These are phyloP conservation scores for Phytophthora brassicae DNA, from an alignment of 352 stramenopile species.

Conservation along the genomic window DNA sequence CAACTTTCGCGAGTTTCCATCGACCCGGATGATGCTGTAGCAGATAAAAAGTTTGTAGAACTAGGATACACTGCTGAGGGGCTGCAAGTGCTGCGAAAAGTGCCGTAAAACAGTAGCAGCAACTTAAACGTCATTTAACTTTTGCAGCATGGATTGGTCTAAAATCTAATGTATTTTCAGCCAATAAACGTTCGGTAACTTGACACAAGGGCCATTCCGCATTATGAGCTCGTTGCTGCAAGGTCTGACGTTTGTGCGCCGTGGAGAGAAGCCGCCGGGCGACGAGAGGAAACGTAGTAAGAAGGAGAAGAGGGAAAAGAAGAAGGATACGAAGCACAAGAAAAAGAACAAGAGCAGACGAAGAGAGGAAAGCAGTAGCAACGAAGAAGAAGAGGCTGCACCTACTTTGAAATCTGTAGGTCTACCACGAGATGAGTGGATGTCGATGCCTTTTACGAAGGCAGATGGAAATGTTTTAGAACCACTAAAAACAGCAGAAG, in stretches of 20 bases:
- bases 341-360: slow-evolving; percentile 34
- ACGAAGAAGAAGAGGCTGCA: slow-evolving; percentile 9
- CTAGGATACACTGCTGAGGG: slow-evolving; percentile 45
- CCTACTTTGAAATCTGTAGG: background rate
- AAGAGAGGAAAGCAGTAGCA: slow-evolving; percentile 15
- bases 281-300: slow-evolving; percentile 45
- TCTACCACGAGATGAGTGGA: slow-evolving; percentile 76
- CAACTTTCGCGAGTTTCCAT: slow-evolving; percentile 42
- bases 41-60: slow-evolving; percentile 46
- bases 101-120: slow-evolving; percentile 26
- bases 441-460: slow-evolving; percentile 73
- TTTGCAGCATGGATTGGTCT: background rate
- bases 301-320: slow-evolving; percentile 36
- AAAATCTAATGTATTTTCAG: slow-evolving; percentile 9
- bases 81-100: slow-evolving; percentile 63
- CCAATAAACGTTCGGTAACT: slow-evolving; percentile 20
- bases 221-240: slow-evolving; percentile 58
- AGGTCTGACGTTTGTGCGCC: slow-evolving; percentile 68
- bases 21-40: slow-evolving; percentile 40
- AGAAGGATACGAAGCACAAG: slow-evolving; percentile 41
- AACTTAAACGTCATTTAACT: slow-evolving; percentile 19
- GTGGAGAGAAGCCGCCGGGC: slow-evolving; percentile 22
- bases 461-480: slow-evolving; percentile 19
- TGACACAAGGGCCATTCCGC: slow-evolving; percentile 1
- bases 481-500: slow-evolving; percentile 40